Base-by-base conservation (phyloP, 176 grass and related monocot species). In the Aegilops tauschii region DNA sequence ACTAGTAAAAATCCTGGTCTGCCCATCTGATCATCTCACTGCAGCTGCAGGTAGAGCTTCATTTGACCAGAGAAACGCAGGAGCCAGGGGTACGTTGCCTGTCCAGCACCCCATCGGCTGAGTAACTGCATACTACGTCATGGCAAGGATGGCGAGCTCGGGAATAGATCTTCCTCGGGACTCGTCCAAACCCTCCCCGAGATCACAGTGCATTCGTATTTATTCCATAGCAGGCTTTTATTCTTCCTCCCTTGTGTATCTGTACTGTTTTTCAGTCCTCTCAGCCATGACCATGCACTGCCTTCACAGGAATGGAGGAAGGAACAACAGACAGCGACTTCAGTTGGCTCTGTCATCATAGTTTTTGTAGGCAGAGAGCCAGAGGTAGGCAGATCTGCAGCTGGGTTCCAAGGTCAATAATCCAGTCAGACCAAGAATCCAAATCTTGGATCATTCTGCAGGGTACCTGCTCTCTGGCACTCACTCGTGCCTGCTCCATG, bases 381-480 rank as follows among this genome's bases (percentile, higher is more conserved):
- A 59, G 66, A 20, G 14, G 6, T 69, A 59, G 40, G 45, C 79
- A 65, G 62, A 81, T 77, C 73, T 81, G 62, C 82, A 75, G 70
- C 45, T 32, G 7, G 37, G 17, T 20, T 67, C 27, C 13, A 18
- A 36, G 36, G 73, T 83, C 80, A 62, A 83, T 35, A 70, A 32
- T 88, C 80, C 61, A 32, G 37, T 83, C 86, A 77, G 71, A 25
- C 12, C 17, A 36, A 35, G 72, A 82, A 82, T 76, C 44, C 45
- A 87, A 87, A 12, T 45, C 44, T 45, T 45, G 44, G 44, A 45
- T 45, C 11, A 1, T 45, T 45, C 44, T 45, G 44, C 44, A 12
- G 11, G 44, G 44, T 45, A 4, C 42, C 42, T 0, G 10, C 42
- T 6, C 35, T 36, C 35, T 36, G 5, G 35, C 35, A 36, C 35